Evolutionary conservation across 2,329 filamentous ascomycete species (phyloP), one percentile per base, ranked within the genome.

Genomic region (Raffaelea albimanens): DNA sequence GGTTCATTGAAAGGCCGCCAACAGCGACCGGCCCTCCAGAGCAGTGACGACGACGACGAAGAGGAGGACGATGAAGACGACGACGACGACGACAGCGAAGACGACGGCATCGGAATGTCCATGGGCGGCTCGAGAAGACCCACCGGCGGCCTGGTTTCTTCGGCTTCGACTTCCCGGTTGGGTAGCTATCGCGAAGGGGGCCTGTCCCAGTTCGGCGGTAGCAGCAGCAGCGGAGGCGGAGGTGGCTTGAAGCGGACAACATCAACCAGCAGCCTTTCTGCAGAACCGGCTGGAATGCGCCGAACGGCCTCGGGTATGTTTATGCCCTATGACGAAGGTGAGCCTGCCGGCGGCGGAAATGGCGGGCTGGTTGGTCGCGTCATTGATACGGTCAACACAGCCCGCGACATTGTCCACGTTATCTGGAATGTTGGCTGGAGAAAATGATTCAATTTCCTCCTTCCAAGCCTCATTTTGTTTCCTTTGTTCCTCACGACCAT

Each of bases 271-370:
- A 73, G 68, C 51, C 63, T 77, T n/a, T 63, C 60, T n/a, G 69
- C 67, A 19, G 73, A 78, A 50, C 68, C 73, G 40, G 69, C 65
- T 18, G 82, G 82, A 45, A 82, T 94, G 71, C 80, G 83, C 52
- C 76, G 89, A 55, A 94, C 87, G 19, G 73, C 81, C 44, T 93
- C 87, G 36, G 89, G 88, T 56, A 94, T 95, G 87, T 85, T 95
- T 58, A 90, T 94, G 85, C 87, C 88, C 8, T 85, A 83, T 56
- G 85, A 89, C 56, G 84, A 89, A 56, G 80, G 80, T 51, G 85
- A 88, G 54, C 70, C 64, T 61, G 73, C 64, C 42, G 72, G 66
- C 43, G 70, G 73, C 44, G 69, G 73, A 51, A 78, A 69, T 58
- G 71, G 75, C 45, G 83, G 84, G 42, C 73, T 94, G 47, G 77